These are phyloP conservation scores for Chrysanthemum seticuspe DNA, from an alignment of 129 eudicot genomes.

Conservation along the genomic window DNA sequence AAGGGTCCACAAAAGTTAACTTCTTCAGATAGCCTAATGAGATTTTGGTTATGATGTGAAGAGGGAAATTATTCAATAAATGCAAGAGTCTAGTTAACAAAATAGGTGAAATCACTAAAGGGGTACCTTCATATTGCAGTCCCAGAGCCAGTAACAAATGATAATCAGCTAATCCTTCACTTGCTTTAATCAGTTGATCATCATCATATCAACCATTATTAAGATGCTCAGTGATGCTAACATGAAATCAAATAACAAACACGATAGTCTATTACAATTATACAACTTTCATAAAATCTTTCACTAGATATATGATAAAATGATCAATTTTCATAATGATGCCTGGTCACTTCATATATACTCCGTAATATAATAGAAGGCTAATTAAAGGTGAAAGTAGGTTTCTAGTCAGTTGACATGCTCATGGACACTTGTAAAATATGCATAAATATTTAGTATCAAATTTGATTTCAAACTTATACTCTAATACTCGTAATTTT, in stretches of 20 bases:
- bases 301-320: not conserved
- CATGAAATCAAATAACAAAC: conserved; percentile 4
- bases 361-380: too few species aligned
- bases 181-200: conserved; percentile 56
- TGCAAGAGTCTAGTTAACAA: not conserved
- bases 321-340: not conserved
- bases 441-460: too few species aligned
- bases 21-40: not conserved
- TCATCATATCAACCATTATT: conserved; percentile 14
- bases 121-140: conserved; percentile 75
- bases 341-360: not conserved
- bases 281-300: not conserved
- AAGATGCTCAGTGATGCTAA: not conserved
- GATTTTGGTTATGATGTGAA: not conserved
- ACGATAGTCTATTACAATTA: not conserved
- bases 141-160: conserved; percentile 80
- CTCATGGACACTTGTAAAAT: too few species aligned
- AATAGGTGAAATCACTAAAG: not conserved
- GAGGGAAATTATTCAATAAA: not conserved
- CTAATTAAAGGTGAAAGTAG: not conserved
- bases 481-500: too few species aligned
- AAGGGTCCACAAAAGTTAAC: not conserved
- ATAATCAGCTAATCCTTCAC: conserved; percentile 72
- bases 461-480: too few species aligned
- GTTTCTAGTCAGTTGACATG: too few species aligned